Base-by-base conservation (phyloP, 345 rosid genomes). In the Microthlaspi erraticum region DNA sequence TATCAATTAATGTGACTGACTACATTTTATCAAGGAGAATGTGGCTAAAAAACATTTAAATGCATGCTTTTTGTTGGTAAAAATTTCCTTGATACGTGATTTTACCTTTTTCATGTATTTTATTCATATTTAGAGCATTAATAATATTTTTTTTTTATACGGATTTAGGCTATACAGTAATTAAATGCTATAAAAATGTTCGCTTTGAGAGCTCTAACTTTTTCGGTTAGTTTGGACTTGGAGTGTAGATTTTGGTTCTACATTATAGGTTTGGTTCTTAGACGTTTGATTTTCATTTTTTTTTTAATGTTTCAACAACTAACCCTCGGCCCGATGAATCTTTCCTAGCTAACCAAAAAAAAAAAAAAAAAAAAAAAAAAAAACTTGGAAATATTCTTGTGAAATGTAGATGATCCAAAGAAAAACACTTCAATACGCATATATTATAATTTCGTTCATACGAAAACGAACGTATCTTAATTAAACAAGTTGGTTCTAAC, bases 401-500 rank as follows among this genome's bases (percentile, higher is more conserved):
- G 43, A 39, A 8, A 5, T 32, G 34, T 32, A 7, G 43, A 11
- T 39, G 43, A 12, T 2, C 5, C 13, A 3, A 10, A 11, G 12
- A 38, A 38, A 38, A 26, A 51, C 13, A 34, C 37, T 62, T 42
- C 58, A 48, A 45, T 55, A 64, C 13, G 64, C 50, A 55, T 56
- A 55, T 56, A 55, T 5, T 32, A 41, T 7, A 18, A 5, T 5
- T 63, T 73, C 9, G n/a, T 7, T 34, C 16, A 44, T 26, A 73
- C 58, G 44, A 19, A 73, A 66, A 39, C 32, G 19, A 18, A 50
- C 34, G 38, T 19, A 62, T 51, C 14, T 51, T 61, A 57, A 57
- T 20, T 20, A 50, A 74, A 61, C 54, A 58, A 66, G 29, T 19
- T 66, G 31, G 61, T 11, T 73, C 14, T 23, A 33, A 64, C 45